Evolutionary conservation across 164 flowering plant species (phyloP).

Genomic region (Vitis rupestris): DNA sequence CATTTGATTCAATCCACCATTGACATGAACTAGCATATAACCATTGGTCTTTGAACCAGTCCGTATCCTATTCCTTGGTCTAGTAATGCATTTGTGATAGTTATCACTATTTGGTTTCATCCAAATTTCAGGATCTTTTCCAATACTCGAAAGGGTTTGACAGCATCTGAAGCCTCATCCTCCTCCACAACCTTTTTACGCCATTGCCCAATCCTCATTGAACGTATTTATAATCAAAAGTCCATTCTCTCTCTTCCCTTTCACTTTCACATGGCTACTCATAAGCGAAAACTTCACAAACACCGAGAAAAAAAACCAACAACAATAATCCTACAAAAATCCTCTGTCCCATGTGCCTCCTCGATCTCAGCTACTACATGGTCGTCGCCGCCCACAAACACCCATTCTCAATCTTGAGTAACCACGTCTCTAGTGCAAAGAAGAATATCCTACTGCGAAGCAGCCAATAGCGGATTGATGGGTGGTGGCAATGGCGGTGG

Average conservation of each 20-base stretch:
- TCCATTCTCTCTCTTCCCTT: slow-evolving; percentile 19
- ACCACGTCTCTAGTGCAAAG: not conserved
- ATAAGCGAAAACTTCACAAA: too few species aligned
- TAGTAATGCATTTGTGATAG: slow-evolving; percentile 49
- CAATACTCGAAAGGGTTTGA: slow-evolving; percentile 25
- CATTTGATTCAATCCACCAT: slow-evolving; percentile 98
- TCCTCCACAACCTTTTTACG: slow-evolving; percentile 39
- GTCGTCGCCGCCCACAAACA: slow-evolving; percentile 5
- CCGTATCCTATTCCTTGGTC: slow-evolving; percentile 45
- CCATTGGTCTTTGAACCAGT: slow-evolving; percentile 47
- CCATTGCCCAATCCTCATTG: slow-evolving; percentile 33
- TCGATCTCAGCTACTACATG: slow-evolving; percentile 20
- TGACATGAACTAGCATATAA: slow-evolving; percentile 77
- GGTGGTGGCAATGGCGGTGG: too few species aligned
- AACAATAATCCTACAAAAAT: too few species aligned
- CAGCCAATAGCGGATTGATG: too few species aligned
- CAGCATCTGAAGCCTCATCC: slow-evolving; percentile 8
- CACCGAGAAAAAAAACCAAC: too few species aligned
- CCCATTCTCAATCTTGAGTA: slow-evolving; percentile 15
- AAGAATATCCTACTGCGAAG: too few species aligned
- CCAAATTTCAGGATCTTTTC: slow-evolving; percentile 66
- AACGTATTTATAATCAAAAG: slow-evolving; percentile 29
- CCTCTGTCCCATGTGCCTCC: slow-evolving; percentile 37
- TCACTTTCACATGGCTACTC: slow-evolving; percentile 22
- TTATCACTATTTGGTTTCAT: slow-evolving; percentile 65